These are phyloP conservation scores for Alternaria triticina DNA, from an alignment of 2,329 filamentous ascomycete genomes.

Conservation along the genomic window DNA sequence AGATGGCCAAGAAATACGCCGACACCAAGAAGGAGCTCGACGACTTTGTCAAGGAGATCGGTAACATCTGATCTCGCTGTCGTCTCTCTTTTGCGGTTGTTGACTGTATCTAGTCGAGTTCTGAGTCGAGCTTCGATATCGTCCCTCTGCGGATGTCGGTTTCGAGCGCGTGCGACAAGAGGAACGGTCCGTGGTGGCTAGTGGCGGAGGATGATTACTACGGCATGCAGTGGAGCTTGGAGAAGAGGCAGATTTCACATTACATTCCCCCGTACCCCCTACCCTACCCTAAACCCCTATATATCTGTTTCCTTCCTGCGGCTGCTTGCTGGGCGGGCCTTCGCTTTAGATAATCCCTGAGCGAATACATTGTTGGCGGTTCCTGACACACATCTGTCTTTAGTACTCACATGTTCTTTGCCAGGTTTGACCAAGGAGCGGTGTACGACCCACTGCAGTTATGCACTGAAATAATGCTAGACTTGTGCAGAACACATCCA, in stretches of 20 bases:
- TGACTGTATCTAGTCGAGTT: slow-evolving; percentile 35
- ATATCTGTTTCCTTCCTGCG: slow-evolving; percentile 34
- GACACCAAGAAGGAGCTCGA: slow-evolving; percentile 87
- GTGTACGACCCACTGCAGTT: not conserved
- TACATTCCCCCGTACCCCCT: slow-evolving; percentile 16
- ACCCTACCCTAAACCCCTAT: slow-evolving; percentile 32
- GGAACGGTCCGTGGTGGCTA: slow-evolving; percentile 2
- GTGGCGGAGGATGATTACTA: slow-evolving; percentile 14
- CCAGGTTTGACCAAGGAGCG: not conserved
- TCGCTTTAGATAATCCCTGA: slow-evolving; percentile 42
- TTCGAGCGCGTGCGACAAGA: slow-evolving; percentile 23
- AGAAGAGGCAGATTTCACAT: slow-evolving; percentile 24
- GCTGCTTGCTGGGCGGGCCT: slow-evolving; percentile 33
- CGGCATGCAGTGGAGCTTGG: slow-evolving; percentile 14
- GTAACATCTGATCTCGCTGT: slow-evolving; percentile 75
- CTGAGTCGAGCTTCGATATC: slow-evolving; percentile 28
- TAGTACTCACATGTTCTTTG: not conserved
- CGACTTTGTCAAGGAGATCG: slow-evolving; percentile 88
- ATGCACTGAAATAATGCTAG: not conserved
- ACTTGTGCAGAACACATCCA: not conserved
- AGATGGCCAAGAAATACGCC: slow-evolving; percentile 90
- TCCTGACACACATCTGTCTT: slow-evolving; percentile 7
- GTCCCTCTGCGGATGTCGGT: slow-evolving; percentile 13
- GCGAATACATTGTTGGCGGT: slow-evolving; percentile 37
- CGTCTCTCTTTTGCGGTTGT: slow-evolving; percentile 38